These are phyloP conservation scores for Thelephora terrestris DNA, from an alignment of 1,284 basidiomycete genomes.

Conservation along the genomic window DNA sequence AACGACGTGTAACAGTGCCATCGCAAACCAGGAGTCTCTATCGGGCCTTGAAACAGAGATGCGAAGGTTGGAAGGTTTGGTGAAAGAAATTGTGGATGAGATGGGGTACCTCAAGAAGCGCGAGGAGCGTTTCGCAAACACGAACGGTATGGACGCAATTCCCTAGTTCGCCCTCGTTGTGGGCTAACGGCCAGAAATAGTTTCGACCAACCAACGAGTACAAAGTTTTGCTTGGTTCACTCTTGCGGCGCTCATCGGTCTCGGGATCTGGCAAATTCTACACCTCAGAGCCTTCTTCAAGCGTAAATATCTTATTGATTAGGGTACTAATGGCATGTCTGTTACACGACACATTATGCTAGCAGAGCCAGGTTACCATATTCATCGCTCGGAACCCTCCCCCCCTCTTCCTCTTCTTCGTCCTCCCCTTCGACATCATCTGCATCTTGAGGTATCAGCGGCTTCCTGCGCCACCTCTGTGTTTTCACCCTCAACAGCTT, in stretches of 20 bases:
- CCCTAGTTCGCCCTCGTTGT: background rate
- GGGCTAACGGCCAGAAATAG: conserved; percentile 31
- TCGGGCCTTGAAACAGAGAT: conserved; percentile 96
- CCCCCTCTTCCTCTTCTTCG: conserved; percentile 1
- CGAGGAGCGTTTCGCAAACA: conserved; percentile 84
- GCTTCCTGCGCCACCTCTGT: conserved; percentile 40
- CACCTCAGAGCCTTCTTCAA: conserved; percentile 94
- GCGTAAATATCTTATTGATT: conserved; percentile 95
- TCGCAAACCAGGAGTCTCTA: conserved; percentile 96
- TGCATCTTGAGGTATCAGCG: conserved; percentile 4
- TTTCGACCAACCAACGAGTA: conserved; percentile 86
- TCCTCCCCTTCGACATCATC: conserved; percentile 2
- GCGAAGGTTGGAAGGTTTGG: conserved; percentile 91
- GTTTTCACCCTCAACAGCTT: conserved; percentile 34
- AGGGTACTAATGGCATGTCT: conserved; percentile 5
- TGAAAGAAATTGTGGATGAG: conserved; percentile 93
- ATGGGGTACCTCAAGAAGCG: conserved; percentile 86
- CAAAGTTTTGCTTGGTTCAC: conserved; percentile 91
- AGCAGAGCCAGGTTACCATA: background rate
- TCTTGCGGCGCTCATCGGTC: conserved; percentile 65
- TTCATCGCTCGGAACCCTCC: background rate
- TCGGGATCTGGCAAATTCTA: conserved; percentile 92
- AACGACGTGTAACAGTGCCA: conserved; percentile 51
- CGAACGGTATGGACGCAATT: conserved; percentile 64
- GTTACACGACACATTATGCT: background rate